A percentile compares a stretch with the other conserved stretches of the same genome.
phyloP scores from a whole-genome alignment of 305 asterid genomes.

The Coffea humblotiana region DNA sequence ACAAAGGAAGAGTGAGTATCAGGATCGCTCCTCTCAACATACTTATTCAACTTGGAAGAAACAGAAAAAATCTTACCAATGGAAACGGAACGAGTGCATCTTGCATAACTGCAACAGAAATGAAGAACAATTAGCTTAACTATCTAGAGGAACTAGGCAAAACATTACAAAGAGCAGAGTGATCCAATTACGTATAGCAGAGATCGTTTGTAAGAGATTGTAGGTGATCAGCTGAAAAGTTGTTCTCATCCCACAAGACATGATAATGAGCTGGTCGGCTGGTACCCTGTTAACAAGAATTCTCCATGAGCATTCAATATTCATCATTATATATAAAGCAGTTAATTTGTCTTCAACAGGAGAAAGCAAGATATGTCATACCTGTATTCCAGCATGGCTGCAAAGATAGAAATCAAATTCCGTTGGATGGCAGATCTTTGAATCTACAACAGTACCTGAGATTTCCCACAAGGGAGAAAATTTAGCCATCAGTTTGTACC shows the following conservation, averaged over 20 bases:
- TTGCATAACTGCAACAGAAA: slow-evolving; percentile 63
- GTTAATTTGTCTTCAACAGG: not conserved
- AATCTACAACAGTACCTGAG: slow-evolving; percentile 91
- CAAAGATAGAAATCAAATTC: slow-evolving; percentile 96
- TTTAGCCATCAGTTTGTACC: not conserved
- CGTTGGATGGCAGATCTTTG: slow-evolving; percentile 94
- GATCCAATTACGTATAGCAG: slow-evolving; percentile 74
- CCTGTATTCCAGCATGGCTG: slow-evolving; percentile 99
- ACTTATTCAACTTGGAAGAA: not conserved
- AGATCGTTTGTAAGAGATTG: slow-evolving; percentile 81
- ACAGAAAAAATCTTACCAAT: slow-evolving; percentile 53
- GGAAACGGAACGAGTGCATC: slow-evolving; percentile 97
- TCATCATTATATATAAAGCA: not conserved
- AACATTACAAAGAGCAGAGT: not conserved
- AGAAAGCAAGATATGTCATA: slow-evolving; percentile 14
- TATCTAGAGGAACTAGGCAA: not conserved
- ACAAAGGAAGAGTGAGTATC: not conserved
- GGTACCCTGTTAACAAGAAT: slow-evolving; percentile 55
- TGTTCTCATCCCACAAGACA: slow-evolving; percentile 89
- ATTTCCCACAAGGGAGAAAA: not conserved
- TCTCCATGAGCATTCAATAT: not conserved
- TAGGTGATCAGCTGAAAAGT: slow-evolving; percentile 72
- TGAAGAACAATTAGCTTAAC: not conserved
- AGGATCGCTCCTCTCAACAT: not conserved
- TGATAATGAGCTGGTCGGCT: slow-evolving; percentile 96